Evolutionary conservation across 768 basidiomycete species (phyloP).

Genomic region (Pisolithus albus): DNA sequence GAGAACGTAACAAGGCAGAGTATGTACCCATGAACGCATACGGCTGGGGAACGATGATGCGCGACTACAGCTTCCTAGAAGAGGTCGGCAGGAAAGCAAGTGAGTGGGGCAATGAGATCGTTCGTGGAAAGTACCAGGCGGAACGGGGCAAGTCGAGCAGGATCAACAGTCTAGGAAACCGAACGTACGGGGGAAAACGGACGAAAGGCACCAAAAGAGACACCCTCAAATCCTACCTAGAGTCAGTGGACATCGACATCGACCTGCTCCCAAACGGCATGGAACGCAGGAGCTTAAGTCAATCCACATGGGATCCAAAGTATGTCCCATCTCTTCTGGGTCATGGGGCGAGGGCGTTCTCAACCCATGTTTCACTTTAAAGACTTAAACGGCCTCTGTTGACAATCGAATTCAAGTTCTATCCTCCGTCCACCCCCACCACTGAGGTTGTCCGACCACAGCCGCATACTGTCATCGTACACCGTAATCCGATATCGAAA

Average conservation of each 20-base stretch:
- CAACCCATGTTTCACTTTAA: slow-evolving; percentile 10
- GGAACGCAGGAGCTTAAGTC: slow-evolving; percentile 70
- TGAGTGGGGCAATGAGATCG: slow-evolving; percentile 68
- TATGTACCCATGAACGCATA: slow-evolving; percentile 82
- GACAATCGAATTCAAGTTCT: slow-evolving; percentile 68
- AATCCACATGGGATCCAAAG: slow-evolving; percentile 80
- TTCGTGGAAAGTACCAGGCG: slow-evolving; percentile 49
- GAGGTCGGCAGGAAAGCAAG: slow-evolving; percentile 70
- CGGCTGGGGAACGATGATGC: slow-evolving; percentile 81
- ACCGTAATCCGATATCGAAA: slow-evolving; percentile 47
- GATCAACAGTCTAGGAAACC: slow-evolving; percentile 14
- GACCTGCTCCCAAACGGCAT: slow-evolving; percentile 77
- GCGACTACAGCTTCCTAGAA: slow-evolving; percentile 84
- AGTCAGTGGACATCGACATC: slow-evolving; percentile 60
- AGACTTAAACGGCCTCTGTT: slow-evolving; percentile 65
- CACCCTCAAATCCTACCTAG: slow-evolving; percentile 60
- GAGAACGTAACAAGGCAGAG: slow-evolving; percentile 62
- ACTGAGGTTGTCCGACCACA: slow-evolving; percentile 30
- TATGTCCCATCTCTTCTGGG: slow-evolving; percentile 32
- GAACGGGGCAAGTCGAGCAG: slow-evolving; percentile 16
- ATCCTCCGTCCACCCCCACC: slow-evolving; percentile 41
- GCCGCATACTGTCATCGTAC: slow-evolving; percentile 52
- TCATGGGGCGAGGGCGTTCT: slow-evolving; percentile 1
- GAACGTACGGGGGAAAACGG: slow-evolving; percentile 22
- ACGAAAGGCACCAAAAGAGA: slow-evolving; percentile 51